phyloP scores from a whole-genome alignment of 208 protist genomes.

The Trypanosoma vivax region DNA sequence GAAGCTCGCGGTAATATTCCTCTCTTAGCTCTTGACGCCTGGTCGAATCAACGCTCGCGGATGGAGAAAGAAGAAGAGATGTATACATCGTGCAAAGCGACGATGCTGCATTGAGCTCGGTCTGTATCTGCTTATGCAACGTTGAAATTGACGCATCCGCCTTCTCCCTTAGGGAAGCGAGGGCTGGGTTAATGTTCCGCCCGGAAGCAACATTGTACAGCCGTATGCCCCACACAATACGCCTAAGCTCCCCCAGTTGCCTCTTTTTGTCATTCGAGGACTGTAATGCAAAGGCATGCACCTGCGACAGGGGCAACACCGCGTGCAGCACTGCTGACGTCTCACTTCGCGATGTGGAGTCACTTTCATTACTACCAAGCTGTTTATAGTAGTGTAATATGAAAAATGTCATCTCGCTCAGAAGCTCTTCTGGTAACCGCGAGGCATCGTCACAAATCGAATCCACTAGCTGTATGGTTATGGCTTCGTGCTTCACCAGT shows the following conservation, averaged over 20 bases:
- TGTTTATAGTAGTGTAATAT: constrained; percentile 62
- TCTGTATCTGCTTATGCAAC: constrained; percentile 16
- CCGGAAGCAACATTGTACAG: constrained; percentile 68
- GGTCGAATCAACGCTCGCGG: constrained; percentile 20
- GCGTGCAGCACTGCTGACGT: constrained; percentile 58
- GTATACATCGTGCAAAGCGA: constrained; percentile 19
- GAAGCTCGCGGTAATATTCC: constrained; percentile 73
- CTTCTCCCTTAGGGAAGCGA: constrained; percentile 25
- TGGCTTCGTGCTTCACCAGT: constrained; percentile 62
- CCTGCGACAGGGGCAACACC: constrained; percentile 60
- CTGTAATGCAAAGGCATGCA: constrained; percentile 64
- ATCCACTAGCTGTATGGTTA: constrained; percentile 49
- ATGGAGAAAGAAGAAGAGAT: constrained; percentile 50
- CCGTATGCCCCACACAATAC: constrained; percentile 87
- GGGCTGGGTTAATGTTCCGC: constrained; percentile 37
- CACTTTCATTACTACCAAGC: constrained; percentile 12
- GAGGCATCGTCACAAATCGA: constrained; percentile 46
- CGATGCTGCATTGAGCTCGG: constrained; percentile 20
- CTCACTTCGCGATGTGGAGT: constrained; percentile 35
- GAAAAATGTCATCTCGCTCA: constrained; percentile 57
- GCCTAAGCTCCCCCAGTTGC: constrained; percentile 78
- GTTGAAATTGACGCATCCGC: constrained; percentile 28
- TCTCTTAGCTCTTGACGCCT: constrained; percentile 28
- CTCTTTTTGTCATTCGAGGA: constrained; percentile 53
- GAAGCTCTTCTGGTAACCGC: constrained; percentile 50